These are phyloP conservation scores for Cucumis melo DNA, from an alignment of 306 rosid species.

Conservation along the genomic window DNA sequence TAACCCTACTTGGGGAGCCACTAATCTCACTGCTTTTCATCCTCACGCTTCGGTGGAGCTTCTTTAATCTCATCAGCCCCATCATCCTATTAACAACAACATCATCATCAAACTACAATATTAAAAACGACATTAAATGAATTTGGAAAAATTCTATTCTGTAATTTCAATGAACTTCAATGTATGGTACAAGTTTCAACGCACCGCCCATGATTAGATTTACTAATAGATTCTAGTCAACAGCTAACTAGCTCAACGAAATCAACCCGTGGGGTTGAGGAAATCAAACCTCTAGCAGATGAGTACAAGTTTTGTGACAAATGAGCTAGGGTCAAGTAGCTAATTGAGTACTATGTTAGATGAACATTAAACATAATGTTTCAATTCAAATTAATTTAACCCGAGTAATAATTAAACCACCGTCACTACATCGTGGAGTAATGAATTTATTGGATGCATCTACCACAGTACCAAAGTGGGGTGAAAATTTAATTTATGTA, in stretches of 20 bases:
- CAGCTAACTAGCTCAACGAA: not conserved
- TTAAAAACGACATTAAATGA: not conserved
- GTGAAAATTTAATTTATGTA: constrained; percentile 9
- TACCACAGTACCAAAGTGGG: not conserved
- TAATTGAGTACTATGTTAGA: not conserved
- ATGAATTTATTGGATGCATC: not conserved
- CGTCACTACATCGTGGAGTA: not conserved
- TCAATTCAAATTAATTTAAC: not conserved
- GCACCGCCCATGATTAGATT: not conserved
- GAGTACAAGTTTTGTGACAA: too few relatives aligned
- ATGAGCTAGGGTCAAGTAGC: too few relatives aligned
- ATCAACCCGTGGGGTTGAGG: too few relatives aligned
- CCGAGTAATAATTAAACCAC: not conserved
- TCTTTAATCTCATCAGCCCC: constrained; percentile 96
- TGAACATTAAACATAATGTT: not conserved
- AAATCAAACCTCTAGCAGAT: too few relatives aligned
- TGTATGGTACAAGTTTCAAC: not conserved
- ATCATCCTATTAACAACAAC: constrained; percentile 47
- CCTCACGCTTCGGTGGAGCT: constrained; percentile 49
- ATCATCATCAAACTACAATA: not conserved
- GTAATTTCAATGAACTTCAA: not conserved
- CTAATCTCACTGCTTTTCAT: constrained; percentile 56
- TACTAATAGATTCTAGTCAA: not conserved
- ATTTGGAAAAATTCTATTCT: not conserved
- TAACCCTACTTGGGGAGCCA: constrained; percentile 29